Conservation (phyloP, 345 rosid species). For the Brassica nigra region DNA sequence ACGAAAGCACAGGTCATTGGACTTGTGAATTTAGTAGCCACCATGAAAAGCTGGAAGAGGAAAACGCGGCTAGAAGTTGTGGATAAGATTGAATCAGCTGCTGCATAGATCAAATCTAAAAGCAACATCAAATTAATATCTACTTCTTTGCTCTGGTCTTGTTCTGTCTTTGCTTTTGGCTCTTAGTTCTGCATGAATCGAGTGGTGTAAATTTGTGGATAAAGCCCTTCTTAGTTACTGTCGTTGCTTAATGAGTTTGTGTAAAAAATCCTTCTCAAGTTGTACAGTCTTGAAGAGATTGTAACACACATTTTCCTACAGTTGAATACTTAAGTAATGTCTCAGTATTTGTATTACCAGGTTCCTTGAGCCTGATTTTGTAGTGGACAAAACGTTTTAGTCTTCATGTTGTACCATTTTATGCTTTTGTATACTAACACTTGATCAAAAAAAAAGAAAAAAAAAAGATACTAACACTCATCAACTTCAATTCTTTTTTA, state of each 20-base stretch:
- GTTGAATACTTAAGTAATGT: not conserved
- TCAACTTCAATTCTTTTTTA: not conserved
- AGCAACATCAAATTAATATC: conserved; percentile 9
- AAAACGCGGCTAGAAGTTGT: conserved; percentile 77
- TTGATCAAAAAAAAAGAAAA: too few species aligned
- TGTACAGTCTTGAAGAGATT: conserved; percentile 41
- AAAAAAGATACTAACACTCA: not conserved
- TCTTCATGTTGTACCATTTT: not conserved
- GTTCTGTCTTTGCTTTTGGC: conserved; percentile 2
- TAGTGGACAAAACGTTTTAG: not conserved
- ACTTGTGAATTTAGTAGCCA: conserved; percentile 82
- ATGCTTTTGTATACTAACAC: not conserved
- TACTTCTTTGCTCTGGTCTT: not conserved
- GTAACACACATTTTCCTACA: conserved; percentile 18
- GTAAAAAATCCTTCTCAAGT: conserved; percentile 33
- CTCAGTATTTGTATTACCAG: conserved; percentile 16
- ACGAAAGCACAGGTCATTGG: conserved; percentile 75
- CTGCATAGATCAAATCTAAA: conserved; percentile 25
- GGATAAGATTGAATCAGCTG: conserved; percentile 76
- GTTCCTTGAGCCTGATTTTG: not conserved
- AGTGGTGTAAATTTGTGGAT: conserved; percentile 40
- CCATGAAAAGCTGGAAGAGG: conserved; percentile 98
- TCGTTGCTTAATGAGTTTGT: conserved; percentile 25
- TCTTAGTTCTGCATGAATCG: conserved; percentile 23
- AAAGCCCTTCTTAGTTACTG: conserved; percentile 25